Evolutionary conservation across 2,329 filamentous ascomycete species (phyloP), one percentile per base, ranked within the genome.

Genomic region (Hymenoscyphus fructigenus): DNA sequence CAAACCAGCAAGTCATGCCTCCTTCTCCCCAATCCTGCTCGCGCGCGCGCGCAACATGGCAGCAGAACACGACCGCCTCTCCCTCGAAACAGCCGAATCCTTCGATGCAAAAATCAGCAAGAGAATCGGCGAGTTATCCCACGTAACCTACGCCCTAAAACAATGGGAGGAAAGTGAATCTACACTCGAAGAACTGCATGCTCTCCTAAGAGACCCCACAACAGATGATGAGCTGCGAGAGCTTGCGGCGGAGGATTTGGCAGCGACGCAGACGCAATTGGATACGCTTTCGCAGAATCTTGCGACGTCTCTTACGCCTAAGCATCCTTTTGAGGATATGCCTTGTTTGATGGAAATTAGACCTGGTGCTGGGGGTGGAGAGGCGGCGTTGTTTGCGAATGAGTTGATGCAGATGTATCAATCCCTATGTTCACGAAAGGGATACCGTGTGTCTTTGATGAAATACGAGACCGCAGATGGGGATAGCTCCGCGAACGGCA

Each of bases 341-440:
- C 92, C 93, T 61, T 98, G 94, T 77, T 84, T 99, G 68, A 79
- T 99, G 53, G 95, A 99, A 79, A 91, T 99, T 66, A 87, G 93
- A 0, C 95, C 95, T 0, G 95, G 95, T 0, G 93, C 93, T 0
- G 95, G 95, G 44, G 95, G 95, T 1, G 88, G 92, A 64, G 95
- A 99, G 79, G 93, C 94, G 2, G 88, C 92, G 0, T 88, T 97
- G 67, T 99, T 99, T 72, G 92, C 93, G 14, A 91, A 91, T 62
- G 88, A 95, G 61, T 79, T 99, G 6, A 86, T 97, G 71, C 87
- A 89, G 70, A 98, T 99, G 95, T 99, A 99, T 79, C 85, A 87
- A 69, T 81, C 82, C 0, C 93, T 93, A 73, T 97, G 93, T 78
- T 80, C 85, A 59, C 85, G 88, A 5, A 84, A 84, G 57, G 88